phyloP scores from a whole-genome alignment of 2,329 filamentous ascomycete species.

The Trichoderma sp. region DNA sequence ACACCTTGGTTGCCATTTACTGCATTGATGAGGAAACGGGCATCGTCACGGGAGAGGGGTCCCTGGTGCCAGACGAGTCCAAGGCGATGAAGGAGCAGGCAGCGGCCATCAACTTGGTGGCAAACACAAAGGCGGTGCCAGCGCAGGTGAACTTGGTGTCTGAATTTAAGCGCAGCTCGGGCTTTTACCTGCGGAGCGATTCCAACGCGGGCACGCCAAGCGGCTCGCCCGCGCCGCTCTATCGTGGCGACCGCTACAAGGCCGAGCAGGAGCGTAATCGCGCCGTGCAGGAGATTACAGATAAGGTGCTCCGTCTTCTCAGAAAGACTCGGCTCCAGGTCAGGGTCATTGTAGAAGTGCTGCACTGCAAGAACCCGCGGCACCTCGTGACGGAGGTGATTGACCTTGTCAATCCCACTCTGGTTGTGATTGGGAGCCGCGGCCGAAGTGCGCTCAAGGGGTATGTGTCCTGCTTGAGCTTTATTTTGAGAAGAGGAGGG shows the following conservation, averaged over 20 bases:
- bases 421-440: constrained; percentile 89
- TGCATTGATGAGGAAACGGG: constrained; percentile 85
- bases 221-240: constrained; percentile 48
- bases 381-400: constrained; percentile 97
- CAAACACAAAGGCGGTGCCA: constrained; percentile 38
- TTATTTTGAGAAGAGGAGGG: constrained; percentile 16
- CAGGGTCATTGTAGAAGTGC: constrained; percentile 88
- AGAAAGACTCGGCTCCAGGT: constrained; percentile 92
- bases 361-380: constrained; percentile 97
- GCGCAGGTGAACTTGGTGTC: constrained; percentile 34
- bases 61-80: constrained; percentile 66
- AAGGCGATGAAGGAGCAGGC: constrained; percentile 74
- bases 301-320: constrained; percentile 78
- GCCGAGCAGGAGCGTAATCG: constrained; percentile 75
- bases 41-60: constrained; percentile 47
- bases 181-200: constrained; percentile 29
- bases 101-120: constrained; percentile 64
- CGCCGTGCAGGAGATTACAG: constrained; percentile 79
- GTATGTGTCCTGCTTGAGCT: constrained; percentile 49
- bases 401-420: constrained; percentile 82
- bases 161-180: constrained; percentile 33
- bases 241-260: constrained; percentile 50
- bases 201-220: constrained; percentile 35
- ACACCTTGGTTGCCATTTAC: constrained; percentile 90
- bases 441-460: constrained; percentile 91